Base-by-base conservation (phyloP, 2,329 filamentous ascomycete species). In the Pseudogymnoascus sp. region DNA sequence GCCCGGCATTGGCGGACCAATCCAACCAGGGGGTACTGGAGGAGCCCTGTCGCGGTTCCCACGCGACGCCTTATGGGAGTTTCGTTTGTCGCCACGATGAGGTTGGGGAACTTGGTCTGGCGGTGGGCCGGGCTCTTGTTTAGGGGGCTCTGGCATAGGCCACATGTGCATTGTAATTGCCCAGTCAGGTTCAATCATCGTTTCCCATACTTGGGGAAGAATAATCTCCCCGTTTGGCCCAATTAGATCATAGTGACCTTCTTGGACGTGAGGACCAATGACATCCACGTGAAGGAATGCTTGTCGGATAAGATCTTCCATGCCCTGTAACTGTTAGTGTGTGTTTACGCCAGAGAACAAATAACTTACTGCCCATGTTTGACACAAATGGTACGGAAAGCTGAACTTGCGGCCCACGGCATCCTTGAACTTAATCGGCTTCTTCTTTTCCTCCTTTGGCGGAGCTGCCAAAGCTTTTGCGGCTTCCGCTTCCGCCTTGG, bases 321-420 rank as follows among this genome's bases (percentile, higher is more conserved):
- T 93, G 15, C 89, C 89, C 88, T 92, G 67, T 15, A 63, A 27
- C 48, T 9, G 58, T 52, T 33, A 6, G 64, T 75, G 67, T 75
- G 67, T 35, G 65, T 59, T n/a, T 21, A 39, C 9, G 21, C 39
- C 40, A 55, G 12, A 35, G 29, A 36, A 58, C 58, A 6, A 40
- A 13, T 15, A 29, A 82, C 84, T 72, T 84, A 92, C 89, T 78
- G 80, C 78, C 91, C 91, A 95, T 2, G 87, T 94, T 70, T 86
- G 85, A 74, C 92, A 96, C 31, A 95, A 74, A 65, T 92, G 85
- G 75, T 87, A 96, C 1, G 92, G 92, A 71, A 97, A 96, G 75
- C 86, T 94, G 73, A 95, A 97, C 74, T 95, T 96, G 67, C 92
- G 83, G 33, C 90, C 90, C 13, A 97, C 86, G 0, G 92, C 92